Percentiles rank a stretch among this genome's conserved stretches.
Conservation (phyloP, 2,329 filamentous ascomycete species). For the Coleophoma crateriformis region DNA sequence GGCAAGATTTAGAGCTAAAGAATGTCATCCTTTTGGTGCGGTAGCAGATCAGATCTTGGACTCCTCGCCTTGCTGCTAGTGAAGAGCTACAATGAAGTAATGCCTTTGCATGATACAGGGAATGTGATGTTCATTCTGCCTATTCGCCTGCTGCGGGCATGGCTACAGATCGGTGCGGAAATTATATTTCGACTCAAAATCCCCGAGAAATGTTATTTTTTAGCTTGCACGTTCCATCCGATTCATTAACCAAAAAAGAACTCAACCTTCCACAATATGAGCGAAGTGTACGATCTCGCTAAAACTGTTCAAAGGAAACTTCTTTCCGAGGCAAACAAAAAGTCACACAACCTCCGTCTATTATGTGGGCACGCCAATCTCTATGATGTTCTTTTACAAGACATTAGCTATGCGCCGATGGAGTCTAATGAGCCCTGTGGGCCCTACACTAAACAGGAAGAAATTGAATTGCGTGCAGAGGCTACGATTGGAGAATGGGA, state of each 20-base stretch:
- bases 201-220: too few relatives aligned
- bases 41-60: slow-evolving; percentile 75
- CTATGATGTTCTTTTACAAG: slow-evolving; percentile 5
- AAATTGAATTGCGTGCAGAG: neutral
- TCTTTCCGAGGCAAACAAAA: slow-evolving; percentile 2
- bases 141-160: too few relatives aligned
- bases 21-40: slow-evolving; percentile 17
- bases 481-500: neutral
- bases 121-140: too few relatives aligned
- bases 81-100: slow-evolving; percentile 23
- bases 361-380: slow-evolving; percentile 8
- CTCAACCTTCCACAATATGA: neutral
- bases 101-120: too few relatives aligned
- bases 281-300: slow-evolving; percentile 5
- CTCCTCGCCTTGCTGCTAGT: slow-evolving; percentile 71
- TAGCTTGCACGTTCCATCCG: too few relatives aligned
- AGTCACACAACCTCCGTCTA: slow-evolving; percentile 7
- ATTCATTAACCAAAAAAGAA: too few relatives aligned
- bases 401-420: neutral
- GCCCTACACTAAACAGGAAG: neutral
- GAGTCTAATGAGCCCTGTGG: neutral
- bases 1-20: too few relatives aligned
- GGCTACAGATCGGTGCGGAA: too few relatives aligned
- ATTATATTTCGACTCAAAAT: too few relatives aligned
- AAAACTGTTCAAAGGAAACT: slow-evolving; percentile 6